Base-by-base conservation (phyloP, 2,329 filamentous ascomycete genomes). In the Aspergillus felis region DNA sequence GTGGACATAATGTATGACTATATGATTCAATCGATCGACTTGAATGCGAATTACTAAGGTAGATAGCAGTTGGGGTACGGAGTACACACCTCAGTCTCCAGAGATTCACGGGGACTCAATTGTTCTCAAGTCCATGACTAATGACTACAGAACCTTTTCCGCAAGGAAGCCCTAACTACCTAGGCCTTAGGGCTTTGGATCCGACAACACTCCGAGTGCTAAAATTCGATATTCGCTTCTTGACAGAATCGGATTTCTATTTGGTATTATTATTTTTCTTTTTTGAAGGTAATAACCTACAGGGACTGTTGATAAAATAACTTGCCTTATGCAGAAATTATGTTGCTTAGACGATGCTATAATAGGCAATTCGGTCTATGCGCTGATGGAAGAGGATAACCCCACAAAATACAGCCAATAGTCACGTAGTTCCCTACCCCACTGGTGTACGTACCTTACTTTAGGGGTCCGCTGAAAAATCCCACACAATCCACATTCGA, bases 381-480 rank as follows among this genome's bases (percentile, higher is more conserved):
- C 14, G 50, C 56, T 56, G 49, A 41, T 55, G 7, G 17, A 35
- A 54, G 9, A 27, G 22, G 38, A 49, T 32, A 56, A 59, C 62
- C 62, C 62, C 62, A 60, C 62, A 64, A 56, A 57, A 56, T 50
- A 9, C 2, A 10, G 29, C 62, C 58, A 64, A 64, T 64, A 12
- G 12, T 44, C 41, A 20, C 4, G 17, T 44, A 4, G n/a, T 22
- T 22, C 10, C 22, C 8, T 46, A 14, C n/a, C 42, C 42, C 42
- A 46, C 42, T 46, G 42, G 32, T 24, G 42, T 46, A 46, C 42
- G 42, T 46, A 24, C 42, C 42, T 46, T 46, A 10, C 42, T 24
- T 46, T 46, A 46, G 8, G 42, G n/a, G n/a, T 46, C 22, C 42
- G 10, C 14, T 22, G 42, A 20, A 46, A 46, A 22, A 46, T 4